Evolutionary conservation across 345 rosid genomes (phyloP), one percentile per base, ranked within the genome.

Genomic region (Gossypium longicalyx): DNA sequence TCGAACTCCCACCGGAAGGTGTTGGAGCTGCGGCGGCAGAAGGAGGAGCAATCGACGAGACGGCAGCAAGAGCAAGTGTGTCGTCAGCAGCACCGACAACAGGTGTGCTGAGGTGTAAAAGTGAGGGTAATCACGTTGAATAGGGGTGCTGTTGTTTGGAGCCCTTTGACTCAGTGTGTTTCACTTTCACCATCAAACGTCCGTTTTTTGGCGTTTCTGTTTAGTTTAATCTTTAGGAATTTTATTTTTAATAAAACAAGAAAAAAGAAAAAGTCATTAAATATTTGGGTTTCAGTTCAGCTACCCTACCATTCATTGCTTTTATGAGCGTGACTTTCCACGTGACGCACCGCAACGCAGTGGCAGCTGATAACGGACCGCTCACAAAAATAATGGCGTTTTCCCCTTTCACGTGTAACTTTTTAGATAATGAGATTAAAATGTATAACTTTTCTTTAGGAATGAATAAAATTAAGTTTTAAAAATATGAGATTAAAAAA

Each of bases 1-100:
- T 91, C 97, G 3, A 89, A 91, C 64, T 91, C 97, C 59, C 97
- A 91, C 78, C 89, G 97, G 54, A 91, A 91, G 85, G 97, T 91
- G 0, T 51, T 91, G 91, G 97, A 91, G 85, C 92, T 89, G 62
- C 86, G 92, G 79, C 77, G 93, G 19, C 92, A 89, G 75, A 91
- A 91, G 77, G 97, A 91, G 74, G 80, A 77, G 17, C 86, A 57
- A 15, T 79, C 75, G n/a, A 84, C 12, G 13, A 12, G 13, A 47
- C 12, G 77, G 0, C 59, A 75, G 43, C 79, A 78, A 9, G 70
- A 71, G 17, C 78, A 65, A 45, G 71, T 76, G 43, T 83, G 76
- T 19, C 85, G 79, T 79, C 83, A 82, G 51, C 83, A 80, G 29
- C 83, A 80, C 22, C 85, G 78, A 70, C 83, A 83, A 75, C 77